Conservation (phyloP, 140 eudicot species). For the Oenanthe javanica region DNA sequence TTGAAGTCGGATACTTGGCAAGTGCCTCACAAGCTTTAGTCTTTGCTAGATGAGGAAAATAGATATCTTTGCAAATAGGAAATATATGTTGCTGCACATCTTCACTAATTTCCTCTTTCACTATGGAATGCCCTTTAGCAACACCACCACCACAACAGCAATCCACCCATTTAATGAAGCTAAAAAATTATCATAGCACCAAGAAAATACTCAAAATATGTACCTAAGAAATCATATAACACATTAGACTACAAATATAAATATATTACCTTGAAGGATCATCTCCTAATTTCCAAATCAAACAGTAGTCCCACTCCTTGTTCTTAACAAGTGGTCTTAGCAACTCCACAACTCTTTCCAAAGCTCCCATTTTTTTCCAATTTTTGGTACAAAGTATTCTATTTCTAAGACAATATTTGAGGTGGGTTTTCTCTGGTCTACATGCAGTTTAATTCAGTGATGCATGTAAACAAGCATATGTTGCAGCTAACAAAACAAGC, state of each 20-base stretch:
- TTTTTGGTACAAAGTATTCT: neutral
- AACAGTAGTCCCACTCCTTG: slow-evolving; percentile 59
- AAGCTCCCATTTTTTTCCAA: slow-evolving; percentile 8
- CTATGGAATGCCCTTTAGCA: slow-evolving; percentile 19
- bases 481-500: neutral
- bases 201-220: neutral
- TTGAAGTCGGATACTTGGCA: slow-evolving; percentile 45
- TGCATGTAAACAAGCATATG: neutral
- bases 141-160: slow-evolving; percentile 71
- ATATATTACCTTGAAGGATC: slow-evolving; percentile 48
- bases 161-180: slow-evolving; percentile 66
- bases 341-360: slow-evolving; percentile 21
- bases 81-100: slow-evolving; percentile 15
- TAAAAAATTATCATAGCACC: slow-evolving; percentile 9
- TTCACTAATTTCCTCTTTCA: slow-evolving; percentile 34
- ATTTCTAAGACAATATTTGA: neutral
- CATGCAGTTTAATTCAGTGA: neutral
- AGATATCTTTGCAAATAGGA: slow-evolving; percentile 51
- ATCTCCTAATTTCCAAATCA: slow-evolving; percentile 55
- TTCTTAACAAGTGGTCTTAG: slow-evolving; percentile 40
- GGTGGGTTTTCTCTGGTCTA: neutral
- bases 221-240: neutral
- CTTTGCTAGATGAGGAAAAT: slow-evolving; percentile 32
- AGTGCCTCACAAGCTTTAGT: slow-evolving; percentile 53
- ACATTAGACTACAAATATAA: neutral